phyloP scores from a whole-genome alignment of 352 stramenopile genomes.

The Pseudoperonospora humuli region DNA sequence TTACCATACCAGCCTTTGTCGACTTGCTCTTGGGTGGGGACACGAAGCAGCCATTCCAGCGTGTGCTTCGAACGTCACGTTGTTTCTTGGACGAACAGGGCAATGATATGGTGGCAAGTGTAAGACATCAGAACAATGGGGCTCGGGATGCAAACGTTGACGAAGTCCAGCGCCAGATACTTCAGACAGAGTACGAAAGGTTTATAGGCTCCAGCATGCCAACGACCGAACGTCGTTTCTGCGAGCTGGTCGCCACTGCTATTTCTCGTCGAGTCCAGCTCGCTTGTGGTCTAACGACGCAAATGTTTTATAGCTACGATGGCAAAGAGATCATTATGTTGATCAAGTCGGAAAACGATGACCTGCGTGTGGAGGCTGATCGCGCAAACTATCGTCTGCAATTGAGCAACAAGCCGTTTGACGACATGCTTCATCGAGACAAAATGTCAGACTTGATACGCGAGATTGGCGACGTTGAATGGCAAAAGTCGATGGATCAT shows the following conservation, averaged over 20 bases:
- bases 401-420: constrained; percentile 70
- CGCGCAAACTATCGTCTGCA: constrained; percentile 64
- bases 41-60: constrained; percentile 52
- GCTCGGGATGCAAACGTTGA: constrained; percentile 32
- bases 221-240: constrained; percentile 56
- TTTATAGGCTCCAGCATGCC: constrained; percentile 32
- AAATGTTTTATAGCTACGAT: constrained; percentile 70
- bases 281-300: constrained; percentile 66
- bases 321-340: constrained; percentile 78
- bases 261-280: constrained; percentile 66
- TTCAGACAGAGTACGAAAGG: constrained; percentile 55
- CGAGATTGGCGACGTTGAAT: constrained; percentile 47
- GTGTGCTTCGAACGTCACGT: constrained; percentile 51
- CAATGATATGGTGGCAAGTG: constrained; percentile 28
- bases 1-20: constrained; percentile 53
- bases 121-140: constrained; percentile 45
- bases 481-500: constrained; percentile 46
- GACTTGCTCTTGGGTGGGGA: constrained; percentile 59
- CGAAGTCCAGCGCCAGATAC: constrained; percentile 28
- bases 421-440: constrained; percentile 33
- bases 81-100: constrained; percentile 69
- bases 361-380: constrained; percentile 62
- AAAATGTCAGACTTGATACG: constrained; percentile 41
- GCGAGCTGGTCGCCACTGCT: constrained; percentile 54
- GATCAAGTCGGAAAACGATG: constrained; percentile 69